Base-by-base conservation (phyloP, 768 basidiomycete genomes). In the Sporobolomyces roseus region DNA sequence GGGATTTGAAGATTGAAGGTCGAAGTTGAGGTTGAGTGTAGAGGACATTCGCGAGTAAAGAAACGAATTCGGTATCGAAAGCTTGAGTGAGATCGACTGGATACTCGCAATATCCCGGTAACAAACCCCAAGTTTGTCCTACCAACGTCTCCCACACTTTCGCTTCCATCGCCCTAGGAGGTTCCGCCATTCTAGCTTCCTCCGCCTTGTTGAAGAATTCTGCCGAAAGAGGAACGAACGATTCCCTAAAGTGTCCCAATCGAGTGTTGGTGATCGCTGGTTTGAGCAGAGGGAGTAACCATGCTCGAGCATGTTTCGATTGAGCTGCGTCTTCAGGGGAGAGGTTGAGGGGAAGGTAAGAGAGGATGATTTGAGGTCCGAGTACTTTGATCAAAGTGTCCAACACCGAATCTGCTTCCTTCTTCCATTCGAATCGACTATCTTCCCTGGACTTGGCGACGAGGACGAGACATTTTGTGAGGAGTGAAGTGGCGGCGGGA, bases 71-170 rank as follows among this genome's bases (percentile, higher is more conserved):
- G 1, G 86, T 81, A 12, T 82, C 88, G 72, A 98, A 82, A 12
- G 88, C 84, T 88, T 86, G 80, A 73, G 83, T 81, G 46, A 96
- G 80, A 78, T 97, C 90, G n/a, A 82, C 75, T 17, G 89, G 83
- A 30, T 86, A 86, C 77, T 87, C 86, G 78, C 92, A 94, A 80
- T 98, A 99, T 2, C 93, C 92, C 9, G 86, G 85, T 46, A 98
- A 83, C 30, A 93, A 90, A 30, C 85, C 82, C 96, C 96, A 99
- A 25, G 94, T 85, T 78, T 99, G 96, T 14, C 88, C 87, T 29
- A 97, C 86, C 51, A 98, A 83, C 16, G 94, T 92, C 71, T 86
- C 89, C 91, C 92, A 99, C 43, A 98, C 87, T 79, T 98, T 99
- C 19, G 88, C 89, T 78, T 98, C 93, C 0, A 89, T 68, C 13